Conservation (phyloP, 2,329 filamentous ascomycete genomes). For the Atkinsonella hypoxylon region DNA sequence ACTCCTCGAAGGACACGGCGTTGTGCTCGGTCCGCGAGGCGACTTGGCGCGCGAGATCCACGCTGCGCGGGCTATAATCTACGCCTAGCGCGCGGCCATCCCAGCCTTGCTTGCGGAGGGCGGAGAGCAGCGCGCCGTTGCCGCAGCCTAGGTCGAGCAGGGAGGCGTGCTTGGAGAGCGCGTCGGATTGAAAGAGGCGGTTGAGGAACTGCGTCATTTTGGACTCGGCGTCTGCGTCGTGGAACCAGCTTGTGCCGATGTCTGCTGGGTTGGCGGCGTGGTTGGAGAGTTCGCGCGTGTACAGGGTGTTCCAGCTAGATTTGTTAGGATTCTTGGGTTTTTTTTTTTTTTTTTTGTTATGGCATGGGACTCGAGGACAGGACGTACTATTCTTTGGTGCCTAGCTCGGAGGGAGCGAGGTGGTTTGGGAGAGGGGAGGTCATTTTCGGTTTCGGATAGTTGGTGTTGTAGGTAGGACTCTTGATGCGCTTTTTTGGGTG, state of each 20-base stretch:
- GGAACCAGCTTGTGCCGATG: conserved; percentile 91
- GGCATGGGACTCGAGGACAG: too few relatives aligned
- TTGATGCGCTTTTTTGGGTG: too few relatives aligned
- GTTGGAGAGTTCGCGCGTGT: conserved; percentile 59
- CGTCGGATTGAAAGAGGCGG: conserved; percentile 10
- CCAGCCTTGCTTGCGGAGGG: conserved; percentile 56
- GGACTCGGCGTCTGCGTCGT: conserved; percentile 76
- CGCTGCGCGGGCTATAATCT: conserved; percentile 70
- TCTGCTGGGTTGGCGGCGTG: conserved; percentile 60
- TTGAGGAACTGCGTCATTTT: conserved; percentile 64
- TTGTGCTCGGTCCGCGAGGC: conserved; percentile 6
- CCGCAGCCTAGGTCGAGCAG: conserved; percentile 88
- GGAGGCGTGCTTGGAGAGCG: conserved; percentile 25
- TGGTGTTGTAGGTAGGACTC: too few relatives aligned
- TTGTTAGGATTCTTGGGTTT: too few relatives aligned
- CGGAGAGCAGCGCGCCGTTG: conserved; percentile 83
- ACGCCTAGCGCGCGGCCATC: conserved; percentile 65
- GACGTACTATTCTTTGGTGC: conserved; percentile 76
- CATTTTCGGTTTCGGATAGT: too few relatives aligned
- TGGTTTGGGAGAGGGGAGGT: conserved; percentile 25
- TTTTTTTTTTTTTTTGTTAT: not conserved
- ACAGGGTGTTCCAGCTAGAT: conserved; percentile 73
- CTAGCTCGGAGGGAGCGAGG: conserved; percentile 66
- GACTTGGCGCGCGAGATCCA: conserved; percentile 61
- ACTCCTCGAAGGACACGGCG: conserved; percentile 35